Evolutionary conservation across 108 stramenopile genomes (phyloP), one percentile per base, ranked within the genome.

Genomic region (Nitzschia putrida): DNA sequence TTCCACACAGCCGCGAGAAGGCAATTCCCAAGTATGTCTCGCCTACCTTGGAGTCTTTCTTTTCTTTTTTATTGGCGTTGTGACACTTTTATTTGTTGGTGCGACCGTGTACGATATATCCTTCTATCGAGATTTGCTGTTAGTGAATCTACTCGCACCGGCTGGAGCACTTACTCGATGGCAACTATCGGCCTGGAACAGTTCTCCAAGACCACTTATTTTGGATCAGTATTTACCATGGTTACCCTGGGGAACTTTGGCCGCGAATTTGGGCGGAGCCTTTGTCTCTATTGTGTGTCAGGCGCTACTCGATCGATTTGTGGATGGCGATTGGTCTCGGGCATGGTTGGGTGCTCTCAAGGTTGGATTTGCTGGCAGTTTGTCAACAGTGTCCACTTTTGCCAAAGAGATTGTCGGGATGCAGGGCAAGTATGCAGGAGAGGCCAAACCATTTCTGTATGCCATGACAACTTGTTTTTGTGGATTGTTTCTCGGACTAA

Each of bases 381-480:
- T 93, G 25, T 87, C 87, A 14, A 90, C 92, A 8, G 89, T 93
- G 5, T 93, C 92, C 10, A 80, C 92, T 12, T 61, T 88, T 38
- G 85, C 79, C 16, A 87, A 87, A 34, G 92, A 93, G 63, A 70
- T 79, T 25, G 80, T 80, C 11, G 63, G 63, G 12, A 53, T 93
- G 20, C 14, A 57, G 21, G 74, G 67, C 18, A 68, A 64, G 47
- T 61, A 80, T 55, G 70, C 78, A 6, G 50, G 69, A 20, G 44
- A 68, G 34, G 83, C 73, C 7, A 84, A 80, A 65, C 74, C 79
- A 3, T 81, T 82, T 61, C 50, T 71, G 7, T 92, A 92, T 71
- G 79, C 76, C 21, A 26, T 53, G 9, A 42, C 61, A 14, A 87
- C 91, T 2, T 60, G 85, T 55, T 5, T 80, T 20, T 26, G 45